Evolutionary conservation across 129 eudicot genomes (phyloP).

Genomic region (Saposhnikovia divaricata): DNA sequence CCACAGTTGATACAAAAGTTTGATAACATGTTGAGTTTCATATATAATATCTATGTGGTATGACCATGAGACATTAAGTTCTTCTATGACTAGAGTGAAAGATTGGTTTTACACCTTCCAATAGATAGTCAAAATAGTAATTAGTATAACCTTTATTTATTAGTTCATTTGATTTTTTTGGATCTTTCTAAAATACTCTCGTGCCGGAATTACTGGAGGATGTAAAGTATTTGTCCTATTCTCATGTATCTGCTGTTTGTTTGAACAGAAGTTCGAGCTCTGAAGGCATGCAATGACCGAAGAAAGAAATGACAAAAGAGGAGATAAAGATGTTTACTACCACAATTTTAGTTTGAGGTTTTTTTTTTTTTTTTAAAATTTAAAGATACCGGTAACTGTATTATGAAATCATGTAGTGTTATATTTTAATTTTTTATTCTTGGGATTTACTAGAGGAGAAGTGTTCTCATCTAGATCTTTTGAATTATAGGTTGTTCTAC

Average conservation of each 20-base stretch:
- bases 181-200: not conserved
- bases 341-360: not conserved
- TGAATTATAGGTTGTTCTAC: not conserved
- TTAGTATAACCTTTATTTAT: not conserved
- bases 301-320: constrained; percentile 18
- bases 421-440: not conserved
- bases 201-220: not conserved
- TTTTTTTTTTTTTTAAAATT: not conserved
- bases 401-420: not conserved
- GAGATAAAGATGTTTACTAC: not conserved
- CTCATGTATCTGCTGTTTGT: not conserved
- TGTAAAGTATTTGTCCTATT: not conserved
- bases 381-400: not conserved
- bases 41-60: not conserved
- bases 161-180: not conserved
- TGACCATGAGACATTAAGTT: not conserved
- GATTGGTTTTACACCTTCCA: not conserved
- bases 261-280: constrained; percentile 45
- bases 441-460: not conserved
- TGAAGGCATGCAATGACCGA: constrained; percentile 45
- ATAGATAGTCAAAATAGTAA: not conserved
- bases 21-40: not conserved
- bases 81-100: not conserved
- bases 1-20: not conserved
- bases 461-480: not conserved